phyloP scores from a whole-genome alignment of 108 stramenopile species.

The Cyclotella choctawhatcheeana region DNA sequence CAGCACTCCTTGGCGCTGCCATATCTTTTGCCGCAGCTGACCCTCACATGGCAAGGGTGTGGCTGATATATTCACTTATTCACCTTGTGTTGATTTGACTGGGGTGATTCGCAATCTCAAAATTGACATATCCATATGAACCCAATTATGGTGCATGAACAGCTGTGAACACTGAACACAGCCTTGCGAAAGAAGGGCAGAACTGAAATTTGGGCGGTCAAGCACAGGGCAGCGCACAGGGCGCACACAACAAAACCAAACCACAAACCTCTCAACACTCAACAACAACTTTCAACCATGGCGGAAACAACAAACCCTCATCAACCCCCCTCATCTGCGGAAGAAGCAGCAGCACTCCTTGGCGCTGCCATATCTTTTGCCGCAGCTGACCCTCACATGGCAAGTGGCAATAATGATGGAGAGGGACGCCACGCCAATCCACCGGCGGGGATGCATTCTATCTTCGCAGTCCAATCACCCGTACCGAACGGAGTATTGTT shows the following conservation, averaged over 20 bases:
- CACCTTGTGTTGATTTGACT: too few species aligned
- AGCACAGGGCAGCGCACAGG: too few species aligned
- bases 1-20: constrained; percentile 76
- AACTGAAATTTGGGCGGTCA: too few species aligned
- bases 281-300: too few species aligned
- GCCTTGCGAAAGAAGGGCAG: too few species aligned
- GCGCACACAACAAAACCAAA: too few species aligned
- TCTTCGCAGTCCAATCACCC: constrained; percentile 67
- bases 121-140: too few species aligned
- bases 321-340: constrained; percentile 51
- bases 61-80: too few species aligned
- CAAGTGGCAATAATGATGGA: constrained; percentile 1
- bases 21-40: constrained; percentile 59
- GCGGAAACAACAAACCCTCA: neutral
- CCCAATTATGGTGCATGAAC: too few species aligned
- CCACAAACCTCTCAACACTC: neutral
- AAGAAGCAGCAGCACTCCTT: constrained; percentile 83
- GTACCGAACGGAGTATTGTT: constrained; percentile 73
- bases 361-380: constrained; percentile 69
- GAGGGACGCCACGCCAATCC: constrained; percentile 35
- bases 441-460: constrained; percentile 83
- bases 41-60: constrained; percentile 2
- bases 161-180: too few species aligned
- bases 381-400: constrained; percentile 26
- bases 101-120: too few species aligned